Evolutionary conservation across 164 flowering plant genomes (phyloP).

Genomic region (Aristolochia californica): DNA sequence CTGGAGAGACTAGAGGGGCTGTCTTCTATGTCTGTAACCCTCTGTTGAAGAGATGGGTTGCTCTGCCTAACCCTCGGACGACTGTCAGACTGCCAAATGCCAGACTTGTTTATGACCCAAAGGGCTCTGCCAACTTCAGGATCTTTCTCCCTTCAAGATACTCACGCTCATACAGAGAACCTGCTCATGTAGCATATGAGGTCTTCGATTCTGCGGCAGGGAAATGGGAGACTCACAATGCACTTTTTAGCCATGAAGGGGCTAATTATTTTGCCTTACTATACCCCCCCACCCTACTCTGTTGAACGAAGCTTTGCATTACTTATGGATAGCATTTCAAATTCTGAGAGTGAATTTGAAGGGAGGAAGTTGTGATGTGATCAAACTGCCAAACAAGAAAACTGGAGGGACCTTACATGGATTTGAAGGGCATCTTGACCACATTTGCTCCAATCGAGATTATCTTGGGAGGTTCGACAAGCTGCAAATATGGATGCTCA

Average conservation of each 20-base stretch:
- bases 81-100: background rate
- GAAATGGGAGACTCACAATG: background rate
- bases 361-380: background rate
- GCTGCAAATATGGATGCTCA: slow-evolving; percentile 1
- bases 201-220: background rate
- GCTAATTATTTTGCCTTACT: background rate
- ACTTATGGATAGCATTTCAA: background rate
- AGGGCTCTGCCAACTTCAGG: background rate
- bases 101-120: background rate
- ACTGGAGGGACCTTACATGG: background rate
- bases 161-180: background rate
- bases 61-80: background rate
- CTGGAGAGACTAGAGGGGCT: background rate
- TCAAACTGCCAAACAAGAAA: background rate
- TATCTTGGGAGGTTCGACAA: background rate
- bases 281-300: too few species aligned
- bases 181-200: background rate
- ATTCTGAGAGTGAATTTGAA: background rate
- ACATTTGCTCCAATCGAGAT: background rate
- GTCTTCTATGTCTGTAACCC: slow-evolving; percentile 1
- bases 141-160: background rate
- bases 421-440: background rate
- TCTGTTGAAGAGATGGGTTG: slow-evolving; percentile 1
- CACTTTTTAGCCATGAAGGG: background rate
- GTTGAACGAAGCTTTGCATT: background rate